These are phyloP conservation scores for Boehmeria nivea DNA, from an alignment of 306 rosid species.

Conservation along the genomic window DNA sequence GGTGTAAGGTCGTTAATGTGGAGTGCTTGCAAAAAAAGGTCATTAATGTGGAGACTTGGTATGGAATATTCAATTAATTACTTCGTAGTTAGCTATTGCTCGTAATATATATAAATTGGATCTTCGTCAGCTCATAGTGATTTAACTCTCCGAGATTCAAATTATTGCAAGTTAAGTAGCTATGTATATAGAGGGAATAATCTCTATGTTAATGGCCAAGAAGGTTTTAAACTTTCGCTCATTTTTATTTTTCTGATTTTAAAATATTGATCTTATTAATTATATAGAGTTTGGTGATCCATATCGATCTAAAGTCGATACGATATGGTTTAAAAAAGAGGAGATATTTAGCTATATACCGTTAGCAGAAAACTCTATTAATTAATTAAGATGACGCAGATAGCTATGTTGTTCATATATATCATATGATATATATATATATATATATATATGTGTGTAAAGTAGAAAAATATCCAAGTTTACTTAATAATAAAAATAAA, in stretches of 20 bases:
- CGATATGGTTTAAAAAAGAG: not conserved
- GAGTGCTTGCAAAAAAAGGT: no score
- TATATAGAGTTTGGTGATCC: not conserved
- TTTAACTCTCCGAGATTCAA: slow-evolving; percentile 3
- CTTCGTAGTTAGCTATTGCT: not conserved
- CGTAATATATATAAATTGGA: not conserved
- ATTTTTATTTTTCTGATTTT: not conserved
- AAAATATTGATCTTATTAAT: not conserved
- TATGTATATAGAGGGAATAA: not conserved
- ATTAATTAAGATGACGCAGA: no score
- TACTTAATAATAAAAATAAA: no score
- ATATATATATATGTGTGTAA: no score
- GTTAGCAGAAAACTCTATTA: no score
- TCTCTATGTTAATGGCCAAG: no score
- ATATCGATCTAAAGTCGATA: not conserved
- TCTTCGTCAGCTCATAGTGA: slow-evolving; percentile 1
- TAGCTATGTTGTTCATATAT: no score
- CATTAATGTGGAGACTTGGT: not conserved
- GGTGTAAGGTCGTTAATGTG: not conserved
- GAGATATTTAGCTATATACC: no score
- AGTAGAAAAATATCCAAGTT: no score
- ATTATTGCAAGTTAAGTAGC: not conserved
- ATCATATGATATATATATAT: no score
- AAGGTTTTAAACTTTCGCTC: not conserved
- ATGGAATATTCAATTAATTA: slow-evolving; percentile 5